Evolutionary conservation across 257 asterid species (phyloP).

Genomic region (Ehretia macrophylla): DNA sequence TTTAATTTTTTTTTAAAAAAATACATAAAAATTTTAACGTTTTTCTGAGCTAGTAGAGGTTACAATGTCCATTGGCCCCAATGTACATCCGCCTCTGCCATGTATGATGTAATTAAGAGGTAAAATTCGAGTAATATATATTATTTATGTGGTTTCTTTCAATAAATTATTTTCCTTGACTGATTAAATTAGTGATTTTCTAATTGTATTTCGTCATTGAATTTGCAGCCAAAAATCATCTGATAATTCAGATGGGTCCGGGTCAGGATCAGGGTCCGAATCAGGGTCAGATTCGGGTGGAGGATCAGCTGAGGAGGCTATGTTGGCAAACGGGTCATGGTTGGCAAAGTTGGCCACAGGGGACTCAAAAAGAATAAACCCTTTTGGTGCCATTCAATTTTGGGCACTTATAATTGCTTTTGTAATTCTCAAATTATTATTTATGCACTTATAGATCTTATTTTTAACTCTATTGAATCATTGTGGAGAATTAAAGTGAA

Average conservation of each 20-base stretch:
- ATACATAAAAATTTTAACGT: too few species aligned
- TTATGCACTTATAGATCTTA: constrained; percentile 13
- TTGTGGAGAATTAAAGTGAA: too few species aligned
- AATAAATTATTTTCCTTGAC: neutral
- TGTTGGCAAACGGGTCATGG: constrained; percentile 71
- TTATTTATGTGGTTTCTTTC: too few species aligned
- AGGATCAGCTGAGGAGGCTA: constrained; percentile 33
- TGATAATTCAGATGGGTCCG: constrained; percentile 19
- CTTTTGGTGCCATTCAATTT: constrained; percentile 11
- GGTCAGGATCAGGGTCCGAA: constrained; percentile 2
- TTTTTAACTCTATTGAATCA: neutral
- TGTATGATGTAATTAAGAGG: too few species aligned
- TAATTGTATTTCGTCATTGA: neutral
- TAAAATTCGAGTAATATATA: too few species aligned
- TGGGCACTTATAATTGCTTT: constrained; percentile 17
- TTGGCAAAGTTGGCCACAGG: constrained; percentile 73
- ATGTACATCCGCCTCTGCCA: too few species aligned
- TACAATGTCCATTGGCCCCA: too few species aligned
- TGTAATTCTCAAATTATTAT: constrained; percentile 22
- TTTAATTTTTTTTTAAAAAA: too few species aligned
- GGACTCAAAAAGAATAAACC: constrained; percentile 25
- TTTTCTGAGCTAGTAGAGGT: too few species aligned
- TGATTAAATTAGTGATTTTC: neutral
- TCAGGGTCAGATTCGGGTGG: constrained; percentile 23
- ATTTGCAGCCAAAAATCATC: constrained; percentile 38